Base-by-base conservation (phyloP, 1,139 yeast species). In the Lodderomyces theae region DNA sequence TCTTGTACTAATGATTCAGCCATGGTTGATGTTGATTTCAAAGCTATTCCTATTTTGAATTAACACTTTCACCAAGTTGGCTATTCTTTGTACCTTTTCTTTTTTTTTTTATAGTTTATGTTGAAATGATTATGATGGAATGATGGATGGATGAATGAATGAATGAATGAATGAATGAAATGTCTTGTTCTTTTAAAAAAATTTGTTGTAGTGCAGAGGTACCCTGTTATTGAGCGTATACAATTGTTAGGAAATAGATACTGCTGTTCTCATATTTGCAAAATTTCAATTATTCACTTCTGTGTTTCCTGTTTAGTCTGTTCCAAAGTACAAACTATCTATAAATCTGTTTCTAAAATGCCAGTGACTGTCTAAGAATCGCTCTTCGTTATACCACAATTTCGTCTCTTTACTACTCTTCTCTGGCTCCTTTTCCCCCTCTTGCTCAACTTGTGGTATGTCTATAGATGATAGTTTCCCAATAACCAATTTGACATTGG, bases 321-420 rank as follows among this genome's bases (percentile, higher is more conserved):
- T 81, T 4, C 97, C 97, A 60, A 84, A 90, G 58, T 90, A 90
- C 46, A 76, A 69, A 24, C 82, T 64, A 59, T 89, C 97, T 32
- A 90, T 73, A 56, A 84, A 88, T 46, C 96, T 72, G 42, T 72
- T 76, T 46, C 82, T 66, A 57, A 82, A 82, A 72, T 82, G 79
- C 82, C 81, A 77, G 48, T 75, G 72, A 9, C 61, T 57, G 51
- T 78, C 79, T 37, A 55, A 53, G 43, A 70, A 69, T 12, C 57
- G 55, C 43, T 70, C 75, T 36, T 50, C 48, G 45, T 69, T 69
- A 45, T 66, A 65, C 58, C 60, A 54, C 11, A 12, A 17, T 5
- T 40, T 38, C 4, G 30, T 32, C 50, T 77, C 78, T 35, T 54
- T 53, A 42, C 69, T 67, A n/a, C 57, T 56, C 43, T 69, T 74